These are phyloP conservation scores for Trifolium repens DNA, from an alignment of 306 rosid genomes.

Conservation along the genomic window DNA sequence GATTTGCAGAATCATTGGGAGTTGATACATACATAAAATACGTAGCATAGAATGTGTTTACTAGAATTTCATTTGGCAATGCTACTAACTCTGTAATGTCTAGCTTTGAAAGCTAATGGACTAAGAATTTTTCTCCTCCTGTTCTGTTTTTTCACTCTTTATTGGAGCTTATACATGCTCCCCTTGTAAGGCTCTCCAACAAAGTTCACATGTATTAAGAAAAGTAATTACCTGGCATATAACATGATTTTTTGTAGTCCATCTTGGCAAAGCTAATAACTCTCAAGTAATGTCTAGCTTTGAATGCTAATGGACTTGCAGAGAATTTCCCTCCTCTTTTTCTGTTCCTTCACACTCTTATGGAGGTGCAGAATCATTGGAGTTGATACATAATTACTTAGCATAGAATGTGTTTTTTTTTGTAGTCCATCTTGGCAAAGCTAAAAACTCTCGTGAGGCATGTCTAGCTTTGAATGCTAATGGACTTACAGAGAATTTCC, in stretches of 20 bases:
- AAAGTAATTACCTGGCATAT: too few relatives aligned
- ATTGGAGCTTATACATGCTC: too few relatives aligned
- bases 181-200: too few relatives aligned
- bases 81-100: constrained; percentile 31
- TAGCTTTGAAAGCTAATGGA: constrained; percentile 58
- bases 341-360: constrained; percentile 42
- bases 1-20: constrained; percentile 53
- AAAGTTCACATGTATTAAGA: too few relatives aligned
- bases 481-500: constrained; percentile 50
- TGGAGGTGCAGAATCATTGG: constrained; percentile 47
- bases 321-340: constrained; percentile 44
- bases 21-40: constrained; percentile 44
- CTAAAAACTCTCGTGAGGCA: constrained; percentile 50
- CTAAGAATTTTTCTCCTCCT: too few relatives aligned
- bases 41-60: not conserved
- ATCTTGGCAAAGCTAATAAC: constrained; percentile 69
- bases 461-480: constrained; percentile 73
- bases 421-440: constrained; percentile 56
- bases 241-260: too few relatives aligned
- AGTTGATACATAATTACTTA: constrained; percentile 29
- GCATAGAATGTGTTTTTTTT: too few relatives aligned
- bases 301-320: constrained; percentile 68
- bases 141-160: too few relatives aligned
- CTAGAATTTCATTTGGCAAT: constrained; percentile 72
- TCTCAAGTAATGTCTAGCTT: constrained; percentile 54